Base-by-base conservation (phyloP, 2,329 filamentous ascomycete species). In the Teratosphaeriaceae sp. region DNA sequence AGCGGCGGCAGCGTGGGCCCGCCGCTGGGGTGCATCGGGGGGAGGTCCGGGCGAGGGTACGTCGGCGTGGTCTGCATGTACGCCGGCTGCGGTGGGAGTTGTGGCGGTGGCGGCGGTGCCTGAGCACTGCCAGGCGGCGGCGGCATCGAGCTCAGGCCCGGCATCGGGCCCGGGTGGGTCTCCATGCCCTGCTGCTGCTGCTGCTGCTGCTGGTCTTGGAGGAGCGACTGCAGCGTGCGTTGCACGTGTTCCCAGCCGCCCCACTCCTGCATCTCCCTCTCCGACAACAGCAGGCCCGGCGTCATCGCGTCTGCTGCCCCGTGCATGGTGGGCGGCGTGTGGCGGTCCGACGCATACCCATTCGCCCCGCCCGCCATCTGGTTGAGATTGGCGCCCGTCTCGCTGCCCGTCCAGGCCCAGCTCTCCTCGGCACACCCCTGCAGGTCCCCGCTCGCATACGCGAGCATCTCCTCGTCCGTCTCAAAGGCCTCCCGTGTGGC, bases 401-500 rank as follows among this genome's bases (percentile, higher is more conserved):
- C 76, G 67, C 58, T 58, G 21, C 67, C 68, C 5, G 58, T 52
- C 90, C 89, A 96, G 3, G 89, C 77, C 90, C 90, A 97, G 11
- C 82, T 82, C 26, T 79, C 79, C 40, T 88, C 83, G 0, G 75
- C 73, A n/a, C 76, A 80, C 1, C 83, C 85, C 65, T 97, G 90
- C 56, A 94, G 72, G 65, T 97, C 92, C 0, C 83, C 85, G 22
- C 85, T 90, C 1, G 85, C 80, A 56, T 95, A 95, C 0, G 82
- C 86, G 21, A 97, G 69, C 53, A 97, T 76, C 61, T 96, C 90
- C 60, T 97, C 89, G 56, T 98, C 89, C 2, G 73, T 71, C 35
- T 80, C 76, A 2, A 78, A 58, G 34, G 64, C 60, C 24, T 65
- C 58, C 22, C 62, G 62, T 2, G 55, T 57, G 1, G 61, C 52